Conservation (phyloP, 176 grass and related monocot species). For the Ensete glaucum region DNA sequence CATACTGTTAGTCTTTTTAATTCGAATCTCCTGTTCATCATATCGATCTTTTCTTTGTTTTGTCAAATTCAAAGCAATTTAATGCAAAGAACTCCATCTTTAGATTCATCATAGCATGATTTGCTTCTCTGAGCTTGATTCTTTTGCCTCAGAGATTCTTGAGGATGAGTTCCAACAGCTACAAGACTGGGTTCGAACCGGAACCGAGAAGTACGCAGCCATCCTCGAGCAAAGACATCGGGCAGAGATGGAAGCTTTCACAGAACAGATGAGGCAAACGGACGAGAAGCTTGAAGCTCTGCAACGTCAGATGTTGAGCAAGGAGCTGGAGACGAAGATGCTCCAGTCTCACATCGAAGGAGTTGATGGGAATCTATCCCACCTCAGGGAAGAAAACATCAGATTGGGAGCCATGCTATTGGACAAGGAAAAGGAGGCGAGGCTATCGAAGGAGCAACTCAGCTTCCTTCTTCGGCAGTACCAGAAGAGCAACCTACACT, state of each 20-base stretch:
- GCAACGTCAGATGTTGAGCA: slow-evolving; percentile 50
- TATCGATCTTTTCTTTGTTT: no score
- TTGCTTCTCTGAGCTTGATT: not conserved
- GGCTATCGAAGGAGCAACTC: slow-evolving; percentile 37
- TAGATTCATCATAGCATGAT: not conserved
- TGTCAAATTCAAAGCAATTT: not conserved
- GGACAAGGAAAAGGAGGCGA: slow-evolving; percentile 35
- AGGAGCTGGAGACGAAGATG: slow-evolving; percentile 37
- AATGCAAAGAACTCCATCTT: not conserved
- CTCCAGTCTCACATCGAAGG: slow-evolving; percentile 55
- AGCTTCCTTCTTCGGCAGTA: slow-evolving; percentile 5
- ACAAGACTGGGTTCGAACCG: slow-evolving; percentile 69
- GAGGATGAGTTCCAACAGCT: slow-evolving; percentile 43
- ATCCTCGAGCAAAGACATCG: slow-evolving; percentile 50
- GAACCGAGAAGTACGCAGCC: slow-evolving; percentile 56
- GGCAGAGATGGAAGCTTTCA: slow-evolving; percentile 77
- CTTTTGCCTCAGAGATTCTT: slow-evolving; percentile 20
- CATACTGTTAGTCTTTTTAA: not conserved
- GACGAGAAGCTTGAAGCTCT: slow-evolving; percentile 69
- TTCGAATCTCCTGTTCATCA: not conserved
- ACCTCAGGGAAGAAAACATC: slow-evolving; percentile 31
- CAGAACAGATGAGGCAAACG: slow-evolving; percentile 65
- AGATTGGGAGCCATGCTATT: slow-evolving; percentile 33
- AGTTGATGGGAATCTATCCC: slow-evolving; percentile 37
- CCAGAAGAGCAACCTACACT: not conserved